Base-by-base conservation (phyloP, 2,329 filamentous ascomycete genomes). In the Rutstroemia sydowiana region DNA sequence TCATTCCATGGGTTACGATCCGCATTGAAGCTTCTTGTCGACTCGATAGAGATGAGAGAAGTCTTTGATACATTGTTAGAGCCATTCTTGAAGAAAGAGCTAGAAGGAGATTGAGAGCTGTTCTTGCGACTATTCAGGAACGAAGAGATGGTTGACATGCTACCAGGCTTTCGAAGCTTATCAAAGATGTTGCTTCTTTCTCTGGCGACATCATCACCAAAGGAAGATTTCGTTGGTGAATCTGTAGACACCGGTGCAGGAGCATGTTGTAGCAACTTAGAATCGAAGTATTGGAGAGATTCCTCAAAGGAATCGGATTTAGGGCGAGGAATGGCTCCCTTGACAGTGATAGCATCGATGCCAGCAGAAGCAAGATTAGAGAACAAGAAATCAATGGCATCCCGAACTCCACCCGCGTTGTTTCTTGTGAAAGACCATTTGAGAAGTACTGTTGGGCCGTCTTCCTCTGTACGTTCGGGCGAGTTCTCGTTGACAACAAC, bases 291-390 rank as follows among this genome's bases (percentile, higher is more conserved):
- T 52, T 91, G 92, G 48, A 97, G 77, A 7, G 92, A 95, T 63
- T 98, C 92, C 68, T 98, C 93, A 59, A 98, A 98, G 0, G 93
- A 96, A 69, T 98, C 93, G 1, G 93, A 97, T 73, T 97, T 96
- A 57, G 93, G 93, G n/a, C 93, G 87, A 18, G 92, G 90, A 59
- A 97, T 93, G n/a, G 89, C 85, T 48, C 93, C 93, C 69, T 95
- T 95, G 64, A 97, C 84, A 39, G 90, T 84, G 52, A 80, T 87
- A 9, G 85, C 80, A 63, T 97, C 89, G n/a, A 96, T 81, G n/a
- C 88, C 87, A 43, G 90, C 86, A 41, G 88, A 85, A 26, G 95
- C 87, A 55, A 97, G 81, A 56, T 90, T 83, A 40, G 88, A 84
- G 61, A 93, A 86, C 60, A 98, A 75, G 67, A 95, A 95, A 63